phyloP scores from a whole-genome alignment of 805 yeast species.

The Lipomyces orientalis region DNA sequence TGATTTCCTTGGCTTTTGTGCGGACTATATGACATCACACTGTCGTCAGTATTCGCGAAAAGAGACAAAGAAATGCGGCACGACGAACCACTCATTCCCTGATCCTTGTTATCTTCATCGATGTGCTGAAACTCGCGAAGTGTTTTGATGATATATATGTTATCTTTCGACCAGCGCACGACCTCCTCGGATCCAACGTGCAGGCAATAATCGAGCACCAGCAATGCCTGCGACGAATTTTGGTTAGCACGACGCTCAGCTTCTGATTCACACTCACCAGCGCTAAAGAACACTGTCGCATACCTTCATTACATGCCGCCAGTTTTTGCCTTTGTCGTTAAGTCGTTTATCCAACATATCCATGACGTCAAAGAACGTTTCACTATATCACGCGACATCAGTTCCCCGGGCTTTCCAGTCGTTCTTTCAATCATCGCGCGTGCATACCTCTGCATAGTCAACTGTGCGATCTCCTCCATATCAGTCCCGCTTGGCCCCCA shows the following conservation, averaged over 20 bases:
- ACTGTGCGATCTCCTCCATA: slow-evolving; percentile 81
- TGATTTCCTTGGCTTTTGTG: slow-evolving; percentile 87
- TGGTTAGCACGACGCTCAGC: not conserved
- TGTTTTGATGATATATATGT: slow-evolving; percentile 84
- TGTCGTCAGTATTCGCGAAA: not conserved
- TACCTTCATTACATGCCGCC: slow-evolving; percentile 90
- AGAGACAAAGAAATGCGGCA: too few relatives aligned
- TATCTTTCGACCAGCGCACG: slow-evolving; percentile 90
- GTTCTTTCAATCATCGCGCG: not conserved
- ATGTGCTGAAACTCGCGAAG: slow-evolving; percentile 84
- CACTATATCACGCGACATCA: slow-evolving; percentile 41
- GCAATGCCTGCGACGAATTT: slow-evolving; percentile 55
- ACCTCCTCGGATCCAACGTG: slow-evolving; percentile 86
- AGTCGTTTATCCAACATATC: slow-evolving; percentile 91
- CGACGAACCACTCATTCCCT: slow-evolving; percentile 68
- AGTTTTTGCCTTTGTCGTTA: slow-evolving; percentile 94
- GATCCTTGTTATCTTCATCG: slow-evolving; percentile 80
- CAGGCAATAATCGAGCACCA: slow-evolving; percentile 86
- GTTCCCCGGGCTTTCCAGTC: not conserved
- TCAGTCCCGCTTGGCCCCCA: slow-evolving; percentile 80
- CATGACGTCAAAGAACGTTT: slow-evolving; percentile 86
- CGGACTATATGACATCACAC: slow-evolving; percentile 51
- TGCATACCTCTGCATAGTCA: slow-evolving; percentile 63
- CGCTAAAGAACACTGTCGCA: not conserved
- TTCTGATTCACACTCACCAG: not conserved